Percentiles rank a stretch among this genome's conserved stretches.
Conservation (phyloP, 1,284 basidiomycete genomes). For the Ceratobasidium sp. region DNA sequence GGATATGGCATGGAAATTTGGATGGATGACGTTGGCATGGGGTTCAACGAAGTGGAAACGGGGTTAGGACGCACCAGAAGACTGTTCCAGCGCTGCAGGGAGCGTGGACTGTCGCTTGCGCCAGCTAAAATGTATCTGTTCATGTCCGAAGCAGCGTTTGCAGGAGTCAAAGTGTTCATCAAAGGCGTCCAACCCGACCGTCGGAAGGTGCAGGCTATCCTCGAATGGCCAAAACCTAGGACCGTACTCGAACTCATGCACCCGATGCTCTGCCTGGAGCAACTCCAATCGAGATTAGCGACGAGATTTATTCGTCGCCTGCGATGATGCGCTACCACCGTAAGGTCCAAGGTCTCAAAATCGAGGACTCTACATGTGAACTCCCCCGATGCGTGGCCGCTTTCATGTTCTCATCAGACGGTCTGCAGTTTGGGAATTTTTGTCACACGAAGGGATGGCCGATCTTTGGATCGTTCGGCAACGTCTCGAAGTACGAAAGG, state of each 20-base stretch:
- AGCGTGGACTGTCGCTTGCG: slow-evolving; percentile 53
- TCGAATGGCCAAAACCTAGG: slow-evolving; percentile 54
- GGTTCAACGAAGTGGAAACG: slow-evolving; percentile 52
- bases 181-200: slow-evolving; percentile 54
- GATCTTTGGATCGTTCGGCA: slow-evolving; percentile 52
- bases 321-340: background rate
- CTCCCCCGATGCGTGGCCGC: slow-evolving; percentile 51
- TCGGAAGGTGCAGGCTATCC: slow-evolving; percentile 55
- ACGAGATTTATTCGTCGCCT: slow-evolving; percentile 28
- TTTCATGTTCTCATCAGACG: slow-evolving; percentile 57
- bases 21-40: slow-evolving; percentile 56
- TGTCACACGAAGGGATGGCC: slow-evolving; percentile 55
- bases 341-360: background rate
- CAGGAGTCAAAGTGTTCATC: slow-evolving; percentile 53
- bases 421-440: slow-evolving; percentile 55
- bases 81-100: slow-evolving; percentile 49
- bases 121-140: slow-evolving; percentile 55
- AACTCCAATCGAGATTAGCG: too few relatives aligned
- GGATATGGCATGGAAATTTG: slow-evolving; percentile 59
- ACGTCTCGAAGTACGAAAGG: slow-evolving; percentile 53
- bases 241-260: slow-evolving; percentile 51
- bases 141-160: slow-evolving; percentile 54
- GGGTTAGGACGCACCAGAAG: slow-evolving; percentile 49
- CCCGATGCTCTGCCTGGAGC: too few relatives aligned
- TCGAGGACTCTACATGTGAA: slow-evolving; percentile 48